These are phyloP conservation scores for Penicillium roqueforti DNA, from an alignment of 495 filamentous ascomycete genomes.

Conservation along the genomic window DNA sequence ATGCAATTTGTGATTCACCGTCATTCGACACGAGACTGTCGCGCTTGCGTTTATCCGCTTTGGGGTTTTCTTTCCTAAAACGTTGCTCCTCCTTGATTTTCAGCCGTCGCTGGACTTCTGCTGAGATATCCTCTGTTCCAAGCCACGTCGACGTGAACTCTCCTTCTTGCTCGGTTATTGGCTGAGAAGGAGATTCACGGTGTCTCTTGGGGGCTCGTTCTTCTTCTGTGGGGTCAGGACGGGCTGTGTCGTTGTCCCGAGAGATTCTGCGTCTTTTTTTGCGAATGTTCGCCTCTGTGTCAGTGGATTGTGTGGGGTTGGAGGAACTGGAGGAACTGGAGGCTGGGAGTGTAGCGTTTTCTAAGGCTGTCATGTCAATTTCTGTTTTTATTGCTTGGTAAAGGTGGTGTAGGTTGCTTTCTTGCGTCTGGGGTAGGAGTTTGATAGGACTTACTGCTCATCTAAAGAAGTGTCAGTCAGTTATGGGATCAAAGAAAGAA, in stretches of 20 bases:
- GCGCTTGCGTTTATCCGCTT: conserved; percentile 36
- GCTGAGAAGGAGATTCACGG: conserved; percentile 16
- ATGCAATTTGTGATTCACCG: conserved; percentile 13
- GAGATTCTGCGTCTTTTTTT: conserved; percentile 7
- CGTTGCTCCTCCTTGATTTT: conserved; percentile 38
- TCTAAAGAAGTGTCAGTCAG: conserved; percentile 11
- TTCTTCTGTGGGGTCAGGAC: neutral
- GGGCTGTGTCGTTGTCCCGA: neutral
- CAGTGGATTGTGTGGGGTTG: neutral
- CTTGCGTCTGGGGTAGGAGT: neutral
- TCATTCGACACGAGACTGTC: conserved; percentile 37
- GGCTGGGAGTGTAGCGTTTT: neutral
- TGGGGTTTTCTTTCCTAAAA: conserved; percentile 23
- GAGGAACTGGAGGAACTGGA: neutral
- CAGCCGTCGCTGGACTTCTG: conserved; percentile 40
- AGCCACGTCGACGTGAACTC: conserved; percentile 19
- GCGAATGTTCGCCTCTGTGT: conserved; percentile 5
- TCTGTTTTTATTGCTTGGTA: neutral
- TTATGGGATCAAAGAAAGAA: neutral
- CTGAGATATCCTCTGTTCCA: conserved; percentile 48
- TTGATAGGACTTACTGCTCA: conserved; percentile 19
- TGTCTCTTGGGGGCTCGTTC: conserved; percentile 19
- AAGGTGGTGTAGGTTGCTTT: neutral
- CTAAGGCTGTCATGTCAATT: neutral
- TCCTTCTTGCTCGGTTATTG: conserved; percentile 11